Percentiles rank a stretch among this genome's conserved stretches.
These are phyloP conservation scores for Pythium aphanidermatum DNA, from an alignment of 352 stramenopile genomes.

Conservation along the genomic window DNA sequence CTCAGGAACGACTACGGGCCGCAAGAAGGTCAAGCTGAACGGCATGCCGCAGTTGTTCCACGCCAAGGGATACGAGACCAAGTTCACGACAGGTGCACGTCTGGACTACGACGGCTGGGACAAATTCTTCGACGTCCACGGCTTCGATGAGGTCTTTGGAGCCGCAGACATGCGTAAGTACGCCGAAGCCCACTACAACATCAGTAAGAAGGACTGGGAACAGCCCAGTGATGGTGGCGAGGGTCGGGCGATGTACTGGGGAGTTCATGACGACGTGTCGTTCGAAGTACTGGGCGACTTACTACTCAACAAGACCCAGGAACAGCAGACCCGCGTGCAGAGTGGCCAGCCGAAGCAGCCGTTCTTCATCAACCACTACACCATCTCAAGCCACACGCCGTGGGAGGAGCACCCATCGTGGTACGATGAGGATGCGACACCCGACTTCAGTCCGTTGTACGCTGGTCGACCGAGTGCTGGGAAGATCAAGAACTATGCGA, in stretches of 20 bases:
- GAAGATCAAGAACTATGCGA: conserved; percentile 43
- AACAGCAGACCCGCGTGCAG: conserved; percentile 22
- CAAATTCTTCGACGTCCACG: conserved; percentile 42
- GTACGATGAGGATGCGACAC: conserved; percentile 25
- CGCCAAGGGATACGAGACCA: conserved; percentile 49
- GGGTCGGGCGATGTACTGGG: conserved; percentile 33
- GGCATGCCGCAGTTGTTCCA: conserved; percentile 54
- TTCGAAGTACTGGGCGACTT: conserved; percentile 41
- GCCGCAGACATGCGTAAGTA: conserved; percentile 25
- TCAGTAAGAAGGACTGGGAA: conserved; percentile 27
- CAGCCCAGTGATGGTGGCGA: conserved; percentile 10
- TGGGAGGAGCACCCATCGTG: conserved; percentile 30
- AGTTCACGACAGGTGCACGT: conserved; percentile 54
- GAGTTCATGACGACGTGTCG: conserved; percentile 51
- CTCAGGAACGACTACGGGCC: conserved; percentile 41
- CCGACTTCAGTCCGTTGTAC: conserved; percentile 29
- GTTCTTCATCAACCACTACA: conserved; percentile 55
- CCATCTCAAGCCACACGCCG: conserved; percentile 47
- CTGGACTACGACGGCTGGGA: conserved; percentile 62
- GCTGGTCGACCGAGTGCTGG: conserved; percentile 26
- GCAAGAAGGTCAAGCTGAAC: conserved; percentile 26
- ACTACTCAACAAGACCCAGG: conserved; percentile 33
- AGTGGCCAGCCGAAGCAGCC: conserved; percentile 31
- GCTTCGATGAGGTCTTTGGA: conserved; percentile 30
- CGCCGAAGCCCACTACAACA: conserved; percentile 25